Conservation (phyloP, 2,329 filamentous ascomycete genomes). For the Monosporascus sp. region DNA sequence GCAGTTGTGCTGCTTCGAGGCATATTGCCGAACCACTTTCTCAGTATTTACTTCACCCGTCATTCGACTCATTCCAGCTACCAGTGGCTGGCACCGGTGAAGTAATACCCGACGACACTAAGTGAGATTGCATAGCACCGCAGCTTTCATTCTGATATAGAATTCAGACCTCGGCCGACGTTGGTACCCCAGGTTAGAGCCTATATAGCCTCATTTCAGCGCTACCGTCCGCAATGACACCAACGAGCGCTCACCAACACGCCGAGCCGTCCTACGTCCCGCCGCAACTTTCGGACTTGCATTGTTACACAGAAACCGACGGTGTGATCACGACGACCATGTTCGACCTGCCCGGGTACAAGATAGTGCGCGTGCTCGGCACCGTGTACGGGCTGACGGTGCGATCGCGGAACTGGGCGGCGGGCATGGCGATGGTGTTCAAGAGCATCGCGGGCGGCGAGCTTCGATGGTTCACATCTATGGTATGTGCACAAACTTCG, state of each 20-base stretch:
- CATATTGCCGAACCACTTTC: no score
- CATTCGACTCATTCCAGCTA: no score
- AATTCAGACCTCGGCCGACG: no score
- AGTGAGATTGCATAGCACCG: no score
- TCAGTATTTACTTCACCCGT: no score
- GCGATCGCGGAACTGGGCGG: constrained; percentile 54
- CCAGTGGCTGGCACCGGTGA: no score
- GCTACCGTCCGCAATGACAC: not conserved
- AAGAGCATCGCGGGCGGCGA: constrained; percentile 56
- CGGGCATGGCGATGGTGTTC: constrained; percentile 49
- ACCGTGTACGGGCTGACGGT: constrained; percentile 54
- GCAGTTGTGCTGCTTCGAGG: no score
- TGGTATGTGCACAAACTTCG: constrained; percentile 29
- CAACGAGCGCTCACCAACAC: not conserved
- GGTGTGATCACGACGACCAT: constrained; percentile 59
- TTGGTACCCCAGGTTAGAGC: no score
- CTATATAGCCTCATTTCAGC: not conserved
- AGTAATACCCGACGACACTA: no score
- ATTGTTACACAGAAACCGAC: constrained; percentile 58
- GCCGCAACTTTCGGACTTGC: constrained; percentile 40
- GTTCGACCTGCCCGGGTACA: constrained; percentile 59
- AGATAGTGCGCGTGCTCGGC: constrained; percentile 52
- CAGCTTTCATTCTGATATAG: no score
- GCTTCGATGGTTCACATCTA: constrained; percentile 52
- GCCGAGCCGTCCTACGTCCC: constrained; percentile 30